phyloP scores from a whole-genome alignment of 768 basidiomycete genomes.

The Sarcodon aspratus region DNA sequence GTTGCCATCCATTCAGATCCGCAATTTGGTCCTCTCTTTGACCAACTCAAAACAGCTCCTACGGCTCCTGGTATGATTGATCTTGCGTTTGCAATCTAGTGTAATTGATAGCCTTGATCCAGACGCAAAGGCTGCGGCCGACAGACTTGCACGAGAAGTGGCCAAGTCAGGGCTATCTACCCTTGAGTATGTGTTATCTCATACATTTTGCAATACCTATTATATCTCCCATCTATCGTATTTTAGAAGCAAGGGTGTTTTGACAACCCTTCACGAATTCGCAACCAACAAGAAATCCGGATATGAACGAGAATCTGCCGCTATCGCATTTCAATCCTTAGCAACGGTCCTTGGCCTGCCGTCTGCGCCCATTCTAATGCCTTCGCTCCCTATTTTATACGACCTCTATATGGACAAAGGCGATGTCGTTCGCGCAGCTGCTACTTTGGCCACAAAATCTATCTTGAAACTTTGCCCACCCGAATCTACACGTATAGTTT shows the following conservation, averaged over 20 bases:
- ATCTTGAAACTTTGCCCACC: slow-evolving; percentile 79
- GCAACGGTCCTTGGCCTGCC: slow-evolving; percentile 59
- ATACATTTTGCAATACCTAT: slow-evolving; percentile 2
- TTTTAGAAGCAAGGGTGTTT: slow-evolving; percentile 46
- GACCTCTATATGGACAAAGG: slow-evolving; percentile 91
- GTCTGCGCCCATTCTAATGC: slow-evolving; percentile 61
- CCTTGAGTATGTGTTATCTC: slow-evolving; percentile 35
- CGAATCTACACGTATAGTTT: slow-evolving; percentile 63
- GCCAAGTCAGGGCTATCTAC: slow-evolving; percentile 49
- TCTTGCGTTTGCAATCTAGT: background rate
- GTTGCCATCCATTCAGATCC: slow-evolving; percentile 30
- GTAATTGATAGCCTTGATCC: background rate
- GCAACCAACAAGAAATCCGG: slow-evolving; percentile 81
- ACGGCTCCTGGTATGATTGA: slow-evolving; percentile 23
- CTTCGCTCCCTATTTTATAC: slow-evolving; percentile 66
- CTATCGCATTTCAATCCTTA: slow-evolving; percentile 70
- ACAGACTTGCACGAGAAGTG: slow-evolving; percentile 66
- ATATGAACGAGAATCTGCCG: slow-evolving; percentile 80
- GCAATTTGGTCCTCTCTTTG: slow-evolving; percentile 34
- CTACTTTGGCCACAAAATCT: slow-evolving; percentile 69
- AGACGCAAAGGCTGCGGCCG: slow-evolving; percentile 82
- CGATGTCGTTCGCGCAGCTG: slow-evolving; percentile 77
- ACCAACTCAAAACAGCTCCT: slow-evolving; percentile 24
- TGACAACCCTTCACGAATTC: slow-evolving; percentile 54
- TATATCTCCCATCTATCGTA: background rate